Evolutionary conservation across 495 filamentous ascomycete species (phyloP).

Genomic region (Neurospora sp.): DNA sequence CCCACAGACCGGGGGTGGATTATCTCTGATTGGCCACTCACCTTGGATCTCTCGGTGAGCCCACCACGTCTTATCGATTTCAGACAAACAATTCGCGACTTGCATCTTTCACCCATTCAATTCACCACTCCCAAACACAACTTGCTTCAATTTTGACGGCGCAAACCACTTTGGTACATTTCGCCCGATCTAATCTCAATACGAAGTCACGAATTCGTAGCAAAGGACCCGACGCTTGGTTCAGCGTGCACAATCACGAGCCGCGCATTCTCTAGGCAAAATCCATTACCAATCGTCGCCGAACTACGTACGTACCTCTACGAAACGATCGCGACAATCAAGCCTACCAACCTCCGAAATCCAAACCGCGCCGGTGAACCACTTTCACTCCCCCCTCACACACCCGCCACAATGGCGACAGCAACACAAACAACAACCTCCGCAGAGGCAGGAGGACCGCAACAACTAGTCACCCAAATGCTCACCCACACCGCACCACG

Average conservation of each 20-base stretch:
- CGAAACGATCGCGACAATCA: not conserved
- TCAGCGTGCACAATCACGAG: not conserved
- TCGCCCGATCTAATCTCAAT: not conserved
- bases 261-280: not conserved
- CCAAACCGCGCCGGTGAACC: not conserved
- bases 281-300: not conserved
- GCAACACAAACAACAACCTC: not conserved
- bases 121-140: not conserved
- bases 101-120: not conserved
- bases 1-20: constrained; percentile 13
- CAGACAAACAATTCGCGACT: not conserved
- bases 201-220: not conserved
- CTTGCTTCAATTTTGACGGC: not conserved
- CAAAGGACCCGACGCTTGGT: not conserved
- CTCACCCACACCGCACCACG: constrained; percentile 42
- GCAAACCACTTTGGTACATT: not conserved
- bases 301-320: not conserved
- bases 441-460: constrained; percentile 7
- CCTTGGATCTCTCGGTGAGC: constrained; percentile 10
- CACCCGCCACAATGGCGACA: constrained; percentile 1
- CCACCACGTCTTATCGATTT: constrained; percentile 7
- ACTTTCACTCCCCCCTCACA: not conserved
- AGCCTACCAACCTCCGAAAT: not conserved
- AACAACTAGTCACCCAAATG: constrained; percentile 30
- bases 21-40: constrained; percentile 18